These are phyloP conservation scores for Elaeis guineensis DNA, from an alignment of 176 grass and related monocot genomes.

Conservation along the genomic window DNA sequence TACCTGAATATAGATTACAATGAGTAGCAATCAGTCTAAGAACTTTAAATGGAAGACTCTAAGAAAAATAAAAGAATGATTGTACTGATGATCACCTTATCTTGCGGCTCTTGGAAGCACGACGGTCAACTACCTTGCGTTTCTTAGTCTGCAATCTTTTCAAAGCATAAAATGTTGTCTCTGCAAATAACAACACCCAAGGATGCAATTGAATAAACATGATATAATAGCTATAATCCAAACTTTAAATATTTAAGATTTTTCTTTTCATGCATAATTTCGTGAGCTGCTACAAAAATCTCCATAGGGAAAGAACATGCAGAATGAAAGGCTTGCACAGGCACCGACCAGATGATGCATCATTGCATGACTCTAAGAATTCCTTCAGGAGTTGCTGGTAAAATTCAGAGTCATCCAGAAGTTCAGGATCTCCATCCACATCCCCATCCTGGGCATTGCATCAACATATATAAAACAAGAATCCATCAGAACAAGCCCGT, in stretches of 20 bases:
- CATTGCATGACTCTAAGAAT: slow-evolving; percentile 75
- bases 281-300: neutral
- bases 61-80: neutral
- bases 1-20: slow-evolving; percentile 34
- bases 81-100: slow-evolving; percentile 37
- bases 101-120: slow-evolving; percentile 90
- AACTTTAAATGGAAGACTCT: neutral
- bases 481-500: neutral
- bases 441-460: slow-evolving; percentile 26
- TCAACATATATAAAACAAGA: neutral
- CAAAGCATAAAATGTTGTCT: slow-evolving; percentile 54
- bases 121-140: slow-evolving; percentile 68
- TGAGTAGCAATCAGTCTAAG: too few species aligned
- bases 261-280: too few species aligned
- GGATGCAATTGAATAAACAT: too few species aligned
- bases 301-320: neutral
- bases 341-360: slow-evolving; percentile 45
- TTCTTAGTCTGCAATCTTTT: slow-evolving; percentile 78
- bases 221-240: too few species aligned
- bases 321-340: neutral
- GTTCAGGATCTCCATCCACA: slow-evolving; percentile 61
- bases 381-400: slow-evolving; percentile 95
- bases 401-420: slow-evolving; percentile 84
- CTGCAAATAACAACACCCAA: slow-evolving; percentile 26
- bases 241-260: too few species aligned